phyloP scores from a whole-genome alignment of 2,329 filamentous ascomycete genomes.

The Xylariomycetidae sp. region DNA sequence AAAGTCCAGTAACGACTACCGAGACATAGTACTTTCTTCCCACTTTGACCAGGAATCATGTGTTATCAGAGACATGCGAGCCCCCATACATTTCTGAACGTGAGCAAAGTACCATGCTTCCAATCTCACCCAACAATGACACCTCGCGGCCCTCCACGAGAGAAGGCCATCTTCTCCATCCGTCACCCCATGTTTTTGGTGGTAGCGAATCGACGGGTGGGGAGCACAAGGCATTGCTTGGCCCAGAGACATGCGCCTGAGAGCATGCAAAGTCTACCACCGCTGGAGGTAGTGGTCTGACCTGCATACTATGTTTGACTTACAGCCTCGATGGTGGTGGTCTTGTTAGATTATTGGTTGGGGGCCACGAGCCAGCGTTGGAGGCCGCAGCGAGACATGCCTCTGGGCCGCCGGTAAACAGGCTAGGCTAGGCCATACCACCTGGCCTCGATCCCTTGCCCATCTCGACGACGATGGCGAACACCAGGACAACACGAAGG shows the following conservation, averaged over 20 bases:
- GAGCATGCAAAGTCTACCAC: constrained; percentile 11
- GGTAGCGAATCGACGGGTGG: constrained; percentile 7
- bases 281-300: constrained; percentile 12
- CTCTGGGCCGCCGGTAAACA: constrained; percentile 16
- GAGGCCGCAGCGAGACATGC: constrained; percentile 20
- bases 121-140: constrained; percentile 17
- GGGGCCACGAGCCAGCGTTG: constrained; percentile 15
- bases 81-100: constrained; percentile 15
- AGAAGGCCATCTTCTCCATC: constrained; percentile 4
- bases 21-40: constrained; percentile 14
- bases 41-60: constrained; percentile 23
- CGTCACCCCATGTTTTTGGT: constrained; percentile 4
- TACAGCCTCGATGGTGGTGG: constrained; percentile 23
- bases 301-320: constrained; percentile 23
- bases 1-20: no score
- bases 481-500: no score
- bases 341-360: constrained; percentile 23
- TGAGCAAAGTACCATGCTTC: constrained; percentile 17
- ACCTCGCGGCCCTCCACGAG: constrained; percentile 11
- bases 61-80: constrained; percentile 24
- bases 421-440: no score
- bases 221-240: constrained; percentile 6
- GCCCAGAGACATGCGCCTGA: constrained; percentile 13
- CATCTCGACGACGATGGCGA: no score
- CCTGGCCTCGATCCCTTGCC: no score